These are phyloP conservation scores for Chrysanthemum seticuspe DNA, from an alignment of 129 eudicot genomes.

Conservation along the genomic window DNA sequence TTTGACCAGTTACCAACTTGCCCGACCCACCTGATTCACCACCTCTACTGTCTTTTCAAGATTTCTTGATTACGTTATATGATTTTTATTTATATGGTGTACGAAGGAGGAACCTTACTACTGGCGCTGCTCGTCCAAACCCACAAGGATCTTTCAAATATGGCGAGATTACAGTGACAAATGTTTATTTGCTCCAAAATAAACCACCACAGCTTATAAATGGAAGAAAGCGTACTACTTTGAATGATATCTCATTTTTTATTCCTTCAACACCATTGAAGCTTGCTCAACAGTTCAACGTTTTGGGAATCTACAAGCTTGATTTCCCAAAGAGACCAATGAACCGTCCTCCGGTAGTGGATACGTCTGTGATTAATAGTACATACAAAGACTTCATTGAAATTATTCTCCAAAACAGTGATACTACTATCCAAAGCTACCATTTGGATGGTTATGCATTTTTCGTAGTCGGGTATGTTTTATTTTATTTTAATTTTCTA, in stretches of 20 bases:
- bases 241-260: constrained; percentile 80
- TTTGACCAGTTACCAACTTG: no score
- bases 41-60: constrained; percentile 20
- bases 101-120: constrained; percentile 77
- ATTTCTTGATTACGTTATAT: constrained; percentile 16
- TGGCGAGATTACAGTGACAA: constrained; percentile 91
- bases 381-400: constrained; percentile 80
- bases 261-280: constrained; percentile 87
- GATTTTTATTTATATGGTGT: not conserved
- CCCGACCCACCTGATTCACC: no score
- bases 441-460: constrained; percentile 97
- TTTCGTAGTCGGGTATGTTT: constrained; percentile 86
- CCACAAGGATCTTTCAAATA: constrained; percentile 98
- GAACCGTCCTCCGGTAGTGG: constrained; percentile 77
- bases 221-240: constrained; percentile 77
- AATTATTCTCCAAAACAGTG: constrained; percentile 89
- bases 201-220: constrained; percentile 77
- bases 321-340: constrained; percentile 83
- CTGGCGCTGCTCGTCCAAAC: constrained; percentile 97
- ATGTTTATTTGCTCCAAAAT: constrained; percentile 75
- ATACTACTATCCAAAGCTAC: constrained; percentile 73
- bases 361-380: constrained; percentile 79
- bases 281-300: constrained; percentile 84
- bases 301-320: constrained; percentile 86
- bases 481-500: not conserved